Evolutionary conservation across 169 alveolate genomes (phyloP).

Genomic region (Hepatocystis sp.): DNA sequence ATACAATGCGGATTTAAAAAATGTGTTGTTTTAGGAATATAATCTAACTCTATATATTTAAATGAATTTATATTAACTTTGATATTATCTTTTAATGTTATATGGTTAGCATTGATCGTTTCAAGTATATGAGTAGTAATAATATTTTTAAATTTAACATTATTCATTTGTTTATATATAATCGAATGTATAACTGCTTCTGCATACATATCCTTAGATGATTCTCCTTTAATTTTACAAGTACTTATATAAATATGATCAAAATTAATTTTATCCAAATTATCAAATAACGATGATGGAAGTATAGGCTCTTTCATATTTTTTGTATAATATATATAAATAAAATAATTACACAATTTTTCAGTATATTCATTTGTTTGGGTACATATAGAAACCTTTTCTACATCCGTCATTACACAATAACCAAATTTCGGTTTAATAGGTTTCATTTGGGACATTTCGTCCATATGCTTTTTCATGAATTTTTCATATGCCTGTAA

Average conservation of each 20-base stretch:
- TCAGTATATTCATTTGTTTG: slow-evolving; percentile 37
- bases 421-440: slow-evolving; percentile 45
- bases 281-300: slow-evolving; percentile 9
- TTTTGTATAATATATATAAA: slow-evolving; percentile 51
- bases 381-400: slow-evolving; percentile 44
- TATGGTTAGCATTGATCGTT: slow-evolving; percentile 12
- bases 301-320: slow-evolving; percentile 36
- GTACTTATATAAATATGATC: slow-evolving; percentile 52
- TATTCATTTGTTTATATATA: slow-evolving; percentile 24
- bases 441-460: background rate
- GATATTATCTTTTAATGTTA: slow-evolving; percentile 13
- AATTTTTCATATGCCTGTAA: slow-evolving; percentile 56
- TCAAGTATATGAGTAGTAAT: slow-evolving; percentile 22
- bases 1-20: slow-evolving; percentile 58
- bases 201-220: slow-evolving; percentile 66
- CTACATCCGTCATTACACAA: slow-evolving; percentile 46
- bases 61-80: slow-evolving; percentile 13
- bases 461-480: slow-evolving; percentile 38
- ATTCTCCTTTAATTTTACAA: slow-evolving; percentile 67
- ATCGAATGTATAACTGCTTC: slow-evolving; percentile 73
- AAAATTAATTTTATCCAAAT: slow-evolving; percentile 22
- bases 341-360: slow-evolving; percentile 58
- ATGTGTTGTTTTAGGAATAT: slow-evolving; percentile 59
- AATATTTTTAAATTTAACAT: slow-evolving; percentile 33
- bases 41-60: slow-evolving; percentile 21